These are phyloP conservation scores for Miscanthus lutarioriparius DNA, from an alignment of 176 grass and related monocot species.

Conservation along the genomic window DNA sequence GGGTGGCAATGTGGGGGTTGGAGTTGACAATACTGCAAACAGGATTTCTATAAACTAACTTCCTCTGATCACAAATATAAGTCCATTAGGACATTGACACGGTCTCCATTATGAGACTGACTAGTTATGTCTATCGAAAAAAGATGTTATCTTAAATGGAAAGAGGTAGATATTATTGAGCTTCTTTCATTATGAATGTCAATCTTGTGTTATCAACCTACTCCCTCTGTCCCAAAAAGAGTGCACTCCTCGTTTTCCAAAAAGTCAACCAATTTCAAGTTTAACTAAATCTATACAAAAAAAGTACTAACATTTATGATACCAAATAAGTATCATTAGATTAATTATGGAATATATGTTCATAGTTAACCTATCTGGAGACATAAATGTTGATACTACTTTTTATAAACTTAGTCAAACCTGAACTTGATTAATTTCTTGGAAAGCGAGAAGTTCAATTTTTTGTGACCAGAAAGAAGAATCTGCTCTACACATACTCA, in stretches of 20 bases:
- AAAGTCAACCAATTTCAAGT: too few relatives aligned
- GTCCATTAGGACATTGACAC: neutral
- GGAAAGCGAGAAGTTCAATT: too few relatives aligned
- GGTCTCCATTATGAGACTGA: neutral
- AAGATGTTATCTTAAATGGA: neutral
- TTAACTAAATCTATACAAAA: too few relatives aligned
- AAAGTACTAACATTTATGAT: too few relatives aligned
- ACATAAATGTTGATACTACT: too few relatives aligned
- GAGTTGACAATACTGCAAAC: constrained; percentile 9
- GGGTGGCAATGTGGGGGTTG: neutral
- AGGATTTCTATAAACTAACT: constrained; percentile 9
- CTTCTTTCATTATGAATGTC: neutral
- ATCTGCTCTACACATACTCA: too few relatives aligned
- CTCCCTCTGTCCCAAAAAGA: neutral
- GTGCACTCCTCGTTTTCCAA: neutral
- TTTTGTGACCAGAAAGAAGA: too few relatives aligned
- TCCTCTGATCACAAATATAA: neutral
- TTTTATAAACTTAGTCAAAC: too few relatives aligned
- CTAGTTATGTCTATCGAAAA: neutral
- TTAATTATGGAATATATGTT: too few relatives aligned
- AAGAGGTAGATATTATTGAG: neutral
- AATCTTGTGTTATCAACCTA: neutral
- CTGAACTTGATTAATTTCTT: too few relatives aligned
- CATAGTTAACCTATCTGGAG: too few relatives aligned
- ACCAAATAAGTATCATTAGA: too few relatives aligned